Conservation (phyloP, 2,329 filamentous ascomycete species). For the Zopfia rhizophila region DNA sequence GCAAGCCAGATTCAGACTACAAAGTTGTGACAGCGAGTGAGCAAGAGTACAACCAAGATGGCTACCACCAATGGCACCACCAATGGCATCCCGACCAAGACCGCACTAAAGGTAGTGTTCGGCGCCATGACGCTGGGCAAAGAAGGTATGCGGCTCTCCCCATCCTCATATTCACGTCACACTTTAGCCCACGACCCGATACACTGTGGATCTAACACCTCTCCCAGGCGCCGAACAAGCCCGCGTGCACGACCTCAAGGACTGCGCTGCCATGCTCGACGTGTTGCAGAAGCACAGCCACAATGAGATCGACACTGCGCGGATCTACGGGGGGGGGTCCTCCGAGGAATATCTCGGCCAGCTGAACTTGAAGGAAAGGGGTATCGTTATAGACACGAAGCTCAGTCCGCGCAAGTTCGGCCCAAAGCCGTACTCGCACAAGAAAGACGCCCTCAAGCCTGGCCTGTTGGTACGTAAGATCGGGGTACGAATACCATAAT, state of each 20-base stretch:
- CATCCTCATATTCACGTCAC: background rate
- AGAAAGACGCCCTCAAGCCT: background rate
- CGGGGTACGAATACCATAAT: too few relatives aligned
- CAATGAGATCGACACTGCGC: slow-evolving; percentile 48
- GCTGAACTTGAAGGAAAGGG: slow-evolving; percentile 49
- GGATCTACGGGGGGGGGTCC: slow-evolving; percentile 46
- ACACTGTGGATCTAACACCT: background rate
- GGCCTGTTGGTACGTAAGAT: slow-evolving; percentile 33
- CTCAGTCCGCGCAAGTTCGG: slow-evolving; percentile 31
- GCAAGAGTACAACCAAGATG: too few relatives aligned
- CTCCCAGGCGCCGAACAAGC: slow-evolving; percentile 29
- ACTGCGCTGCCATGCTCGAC: slow-evolving; percentile 30
- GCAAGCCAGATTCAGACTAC: too few relatives aligned
- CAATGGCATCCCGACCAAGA: too few relatives aligned
- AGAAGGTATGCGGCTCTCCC: slow-evolving; percentile 29
- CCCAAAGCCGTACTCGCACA: background rate
- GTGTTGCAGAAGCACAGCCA: slow-evolving; percentile 41
- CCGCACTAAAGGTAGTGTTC: slow-evolving; percentile 41
- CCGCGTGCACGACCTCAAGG: slow-evolving; percentile 13
- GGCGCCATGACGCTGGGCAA: slow-evolving; percentile 53
- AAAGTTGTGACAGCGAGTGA: too few relatives aligned
- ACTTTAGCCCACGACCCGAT: background rate
- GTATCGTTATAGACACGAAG: slow-evolving; percentile 56
- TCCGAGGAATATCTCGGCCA: slow-evolving; percentile 55
- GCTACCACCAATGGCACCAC: too few relatives aligned